phyloP scores from a whole-genome alignment of 257 asterid genomes.

The Salvia miltiorrhiza region DNA sequence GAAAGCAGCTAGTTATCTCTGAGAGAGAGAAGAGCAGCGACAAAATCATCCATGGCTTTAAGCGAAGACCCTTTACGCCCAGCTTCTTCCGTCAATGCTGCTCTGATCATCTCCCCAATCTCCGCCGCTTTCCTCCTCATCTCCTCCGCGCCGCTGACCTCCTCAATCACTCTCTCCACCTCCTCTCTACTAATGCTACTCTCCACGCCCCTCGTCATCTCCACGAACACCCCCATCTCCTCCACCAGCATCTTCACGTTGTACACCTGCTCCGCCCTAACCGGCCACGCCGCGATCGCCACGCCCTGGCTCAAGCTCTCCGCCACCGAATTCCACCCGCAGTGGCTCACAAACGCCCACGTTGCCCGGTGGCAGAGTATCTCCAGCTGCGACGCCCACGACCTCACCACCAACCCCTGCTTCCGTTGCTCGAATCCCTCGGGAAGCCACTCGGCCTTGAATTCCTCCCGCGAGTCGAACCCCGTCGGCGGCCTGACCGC shows the following conservation, averaged over 20 bases:
- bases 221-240: slow-evolving; percentile 73
- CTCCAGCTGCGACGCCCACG: slow-evolving; percentile 93
- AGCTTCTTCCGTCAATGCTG: slow-evolving; percentile 44
- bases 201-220: slow-evolving; percentile 46
- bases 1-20: too few species aligned
- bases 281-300: slow-evolving; percentile 87
- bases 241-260: slow-evolving; percentile 80
- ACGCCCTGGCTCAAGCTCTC: slow-evolving; percentile 93
- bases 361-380: slow-evolving; percentile 68
- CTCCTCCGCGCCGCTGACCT: slow-evolving; percentile 48
- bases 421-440: slow-evolving; percentile 45
- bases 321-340: slow-evolving; percentile 92
- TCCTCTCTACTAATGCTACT: slow-evolving; percentile 40
- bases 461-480: slow-evolving; percentile 43
- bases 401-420: slow-evolving; percentile 58
- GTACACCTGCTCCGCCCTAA: slow-evolving; percentile 88
- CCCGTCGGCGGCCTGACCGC: slow-evolving; percentile 91
- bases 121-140: slow-evolving; percentile 61
- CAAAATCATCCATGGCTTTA: slow-evolving; percentile 54
- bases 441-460: slow-evolving; percentile 73
- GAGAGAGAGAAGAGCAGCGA: slow-evolving; percentile 32
- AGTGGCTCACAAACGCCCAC: slow-evolving; percentile 75
- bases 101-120: slow-evolving; percentile 53
- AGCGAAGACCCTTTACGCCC: slow-evolving; percentile 45
- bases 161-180: slow-evolving; percentile 54